Conservation (phyloP, 176 grass and related monocot species). For the Eragrostis nindensis region DNA sequence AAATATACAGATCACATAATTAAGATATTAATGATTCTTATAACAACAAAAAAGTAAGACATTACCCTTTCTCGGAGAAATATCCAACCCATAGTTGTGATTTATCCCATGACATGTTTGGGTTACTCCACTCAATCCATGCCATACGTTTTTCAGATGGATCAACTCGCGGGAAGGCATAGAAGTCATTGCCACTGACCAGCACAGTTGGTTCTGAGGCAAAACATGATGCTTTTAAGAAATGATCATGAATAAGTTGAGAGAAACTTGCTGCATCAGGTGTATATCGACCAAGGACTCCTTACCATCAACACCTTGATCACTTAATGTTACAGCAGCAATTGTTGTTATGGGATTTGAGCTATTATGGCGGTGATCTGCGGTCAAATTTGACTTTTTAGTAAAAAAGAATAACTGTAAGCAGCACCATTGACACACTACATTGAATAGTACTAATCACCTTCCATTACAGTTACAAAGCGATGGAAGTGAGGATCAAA, state of each 20-base stretch:
- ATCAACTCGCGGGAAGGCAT: constrained; percentile 84
- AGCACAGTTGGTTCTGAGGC: constrained; percentile 66
- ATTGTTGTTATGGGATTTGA: constrained; percentile 64
- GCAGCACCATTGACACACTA: background rate
- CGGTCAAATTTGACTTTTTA: constrained; percentile 9
- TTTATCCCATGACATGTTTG: constrained; percentile 88
- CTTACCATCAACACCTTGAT: constrained; percentile 56
- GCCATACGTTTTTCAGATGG: constrained; percentile 63
- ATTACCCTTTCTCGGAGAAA: constrained; percentile 78
- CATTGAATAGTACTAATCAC: constrained; percentile 37
- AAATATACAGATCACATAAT: constrained; percentile 13
- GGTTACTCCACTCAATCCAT: constrained; percentile 87
- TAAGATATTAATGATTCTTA: constrained; percentile 47
- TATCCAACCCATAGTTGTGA: constrained; percentile 83
- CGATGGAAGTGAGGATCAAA: constrained; percentile 80
- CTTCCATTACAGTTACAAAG: constrained; percentile 89
- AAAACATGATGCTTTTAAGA: constrained; percentile 11
- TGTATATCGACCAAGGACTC: constrained; percentile 12
- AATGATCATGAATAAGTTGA: constrained; percentile 5
- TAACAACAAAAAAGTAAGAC: background rate
- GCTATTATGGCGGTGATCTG: constrained; percentile 68
- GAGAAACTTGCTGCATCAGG: background rate
- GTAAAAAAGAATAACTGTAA: background rate
- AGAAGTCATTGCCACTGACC: constrained; percentile 79
- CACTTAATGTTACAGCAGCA: constrained; percentile 49